phyloP scores from a whole-genome alignment of 2,329 filamentous ascomycete species.

The Fusarium lyarnte region DNA sequence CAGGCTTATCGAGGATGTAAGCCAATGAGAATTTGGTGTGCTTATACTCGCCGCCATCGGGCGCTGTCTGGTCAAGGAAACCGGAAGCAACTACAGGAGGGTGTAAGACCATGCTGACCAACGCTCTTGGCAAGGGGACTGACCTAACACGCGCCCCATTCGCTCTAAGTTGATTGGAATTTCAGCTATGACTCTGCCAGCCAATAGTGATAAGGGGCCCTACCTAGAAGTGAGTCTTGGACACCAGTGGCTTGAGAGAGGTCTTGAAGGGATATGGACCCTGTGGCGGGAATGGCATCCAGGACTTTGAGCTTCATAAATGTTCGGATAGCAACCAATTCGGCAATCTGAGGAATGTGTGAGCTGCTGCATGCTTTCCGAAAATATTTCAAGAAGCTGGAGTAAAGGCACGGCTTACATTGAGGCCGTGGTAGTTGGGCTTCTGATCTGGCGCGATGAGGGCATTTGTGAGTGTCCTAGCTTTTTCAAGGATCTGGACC shows the following conservation, averaged over 20 bases:
- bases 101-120: background rate
- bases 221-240: conserved; percentile 45
- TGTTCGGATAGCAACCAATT: conserved; percentile 44
- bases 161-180: conserved; percentile 29
- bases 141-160: conserved; percentile 43
- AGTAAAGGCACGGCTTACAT: conserved; percentile 30
- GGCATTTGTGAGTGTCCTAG: conserved; percentile 41
- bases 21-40: conserved; percentile 47
- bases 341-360: conserved; percentile 40
- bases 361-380: background rate
- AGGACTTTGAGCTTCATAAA: conserved; percentile 46
- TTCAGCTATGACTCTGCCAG: background rate
- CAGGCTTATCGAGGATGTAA: conserved; percentile 42
- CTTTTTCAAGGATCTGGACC: conserved; percentile 42
- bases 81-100: conserved; percentile 40
- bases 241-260: conserved; percentile 41
- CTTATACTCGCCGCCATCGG: conserved; percentile 42
- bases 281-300: conserved; percentile 41
- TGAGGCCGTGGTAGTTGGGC: conserved; percentile 48
- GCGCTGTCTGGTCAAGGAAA: conserved; percentile 44
- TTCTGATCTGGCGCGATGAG: conserved; percentile 43
- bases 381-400: fast-evolving
- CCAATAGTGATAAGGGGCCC: background rate
- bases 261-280: conserved; percentile 43
- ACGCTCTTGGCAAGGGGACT: background rate